Evolutionary conservation across 73 alveolate species (phyloP), one percentile per base, ranked within the genome.

Genomic region (Paramecium pentaurelia): DNA sequence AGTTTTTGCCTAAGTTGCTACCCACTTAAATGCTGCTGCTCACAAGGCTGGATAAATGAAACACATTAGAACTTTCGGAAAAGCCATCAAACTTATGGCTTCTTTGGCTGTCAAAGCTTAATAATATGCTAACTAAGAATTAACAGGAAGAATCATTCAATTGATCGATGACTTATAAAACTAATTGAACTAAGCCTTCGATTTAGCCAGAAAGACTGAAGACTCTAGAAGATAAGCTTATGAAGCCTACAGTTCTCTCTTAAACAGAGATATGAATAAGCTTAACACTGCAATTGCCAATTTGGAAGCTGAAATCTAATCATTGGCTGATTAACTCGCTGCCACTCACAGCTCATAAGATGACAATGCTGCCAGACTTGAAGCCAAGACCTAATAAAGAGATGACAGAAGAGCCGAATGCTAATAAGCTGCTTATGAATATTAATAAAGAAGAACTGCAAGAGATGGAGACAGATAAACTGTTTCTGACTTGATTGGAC

Each of bases 321-420:
- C 93, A 22, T 58, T 86, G 8, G 51, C 86, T 28, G 93, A 47
- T 28, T 30, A 40, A 86, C 47, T 86, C 25, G 87, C 47, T 86
- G 93, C 88, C 16, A 58, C 87, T 22, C 27, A 58, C 44, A 20
- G 51, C 36, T 30, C 88, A 47, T 54, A 86, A 58, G 93, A 58
- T n/a, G 88, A 86, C 34, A 40, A 30, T 10, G 36, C 58, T 22
- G 22, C 22, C 25, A 59, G 88, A 86, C 30, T 20, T 28, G 88
- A 27, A 27, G 93, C 93, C 60, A 86, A 86, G 87, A 86, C 93
- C 32, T 20, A 58, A 18, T 86, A 86, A 86, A 86, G 93, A 58
- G 88, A 86, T 59, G 93, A 59, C 93, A 86, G 93, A 86, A 86
- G 93, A 59, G 88, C 93, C 0, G 88, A 86, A 86, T 86, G 93